Evolutionary conservation across 2,329 filamentous ascomycete species (phyloP), one percentile per base, ranked within the genome.

Genomic region (Sclerotiophoma versabilis): DNA sequence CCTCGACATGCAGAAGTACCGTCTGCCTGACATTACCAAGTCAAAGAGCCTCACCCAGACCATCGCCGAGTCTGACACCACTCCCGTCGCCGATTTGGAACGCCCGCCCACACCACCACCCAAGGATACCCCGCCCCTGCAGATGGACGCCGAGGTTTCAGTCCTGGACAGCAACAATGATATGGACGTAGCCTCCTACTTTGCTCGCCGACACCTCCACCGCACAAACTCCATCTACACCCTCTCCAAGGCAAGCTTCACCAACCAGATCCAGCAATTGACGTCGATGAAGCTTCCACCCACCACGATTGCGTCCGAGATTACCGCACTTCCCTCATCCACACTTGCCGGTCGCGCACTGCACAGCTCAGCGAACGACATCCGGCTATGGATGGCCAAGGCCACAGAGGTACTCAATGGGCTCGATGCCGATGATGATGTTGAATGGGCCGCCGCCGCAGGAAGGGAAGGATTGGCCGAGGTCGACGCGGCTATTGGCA

Each of bases 391-490:
- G 95, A 96, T 97, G 70, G 84, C 85, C 60, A 97, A 97, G 74
- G 93, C 93, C 0, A 89, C 89, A 0, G 92, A 96, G 66, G 93
- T 98, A 26, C 87, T 99, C 47, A 85, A 85, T 49, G 93, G 93
- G 5, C 80, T 99, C 34, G 92, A 98, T 73, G 92, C 93, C 47
- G 93, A 98, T 59, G 95, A 98, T 73, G 95, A 99, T 71, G 92
- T 98, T 14, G 93, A 98, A 75, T 99, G 95, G 95, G 93, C 86
- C 8, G 85, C 95, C 2, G 93, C 93, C 1, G 95, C 92, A 46
- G 95, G 95, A 2, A 83, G 89, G 57, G 90, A 93, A 74, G 91
- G 91, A 2, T 80, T 93, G 29, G 87, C 87, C 44, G 84, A 86
- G 49, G 84, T 87, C 3, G 84, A 88, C 59, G 80, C 79, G 45